Evolutionary conservation across 2,329 filamentous ascomycete species (phyloP), one percentile per base, ranked within the genome.

Genomic region (Fusarium scirpi): DNA sequence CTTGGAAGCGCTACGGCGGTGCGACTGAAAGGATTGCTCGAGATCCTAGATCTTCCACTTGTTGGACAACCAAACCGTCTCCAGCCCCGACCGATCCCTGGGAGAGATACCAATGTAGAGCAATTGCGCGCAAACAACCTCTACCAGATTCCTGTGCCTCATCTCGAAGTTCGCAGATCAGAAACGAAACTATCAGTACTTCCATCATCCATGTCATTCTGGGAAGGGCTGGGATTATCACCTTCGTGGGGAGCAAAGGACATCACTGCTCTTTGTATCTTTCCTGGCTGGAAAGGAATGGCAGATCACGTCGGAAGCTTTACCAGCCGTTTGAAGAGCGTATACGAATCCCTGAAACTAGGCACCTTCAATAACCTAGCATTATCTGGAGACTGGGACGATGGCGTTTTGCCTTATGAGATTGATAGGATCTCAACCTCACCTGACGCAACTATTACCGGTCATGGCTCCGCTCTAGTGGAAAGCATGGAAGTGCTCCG

Each of bases 201-300:
- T 24, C 92, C 93, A 3, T 88, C 92, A 1, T 91, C 92, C 1
- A 82, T 95, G 22, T 82, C 86, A 2, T 97, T 96, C 75, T 97
- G 93, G 94, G 93, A 96, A 76, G 90, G 90, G 48, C 82, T 97
- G 20, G 92, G 92, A 1, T 84, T 97, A 3, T 89, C 89, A 3
- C 93, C 93, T 6, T 88, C 88, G 11, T 88, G 88, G 62, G 91
- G 92, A 1, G 76, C 84, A 10, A 97, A 97, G 78, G 88, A 95
- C 65, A 82, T 96, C 30, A 85, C 86, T 38, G 87, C 90, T 0
- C 86, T 93, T 49, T 93, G 91, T 75, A 82, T 96, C 3, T 92
- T 91, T 68, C 92, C 93, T 0, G 83, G 86, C 53, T 87, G 88
- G 73, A 86, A 87, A 29, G 89, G 91, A 3, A 82, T 95, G 72